A percentile compares a stretch with the other conserved stretches of the same genome.
These are phyloP conservation scores for Ganoderma boninense DNA, from an alignment of 1,284 basidiomycete species.

Conservation along the genomic window DNA sequence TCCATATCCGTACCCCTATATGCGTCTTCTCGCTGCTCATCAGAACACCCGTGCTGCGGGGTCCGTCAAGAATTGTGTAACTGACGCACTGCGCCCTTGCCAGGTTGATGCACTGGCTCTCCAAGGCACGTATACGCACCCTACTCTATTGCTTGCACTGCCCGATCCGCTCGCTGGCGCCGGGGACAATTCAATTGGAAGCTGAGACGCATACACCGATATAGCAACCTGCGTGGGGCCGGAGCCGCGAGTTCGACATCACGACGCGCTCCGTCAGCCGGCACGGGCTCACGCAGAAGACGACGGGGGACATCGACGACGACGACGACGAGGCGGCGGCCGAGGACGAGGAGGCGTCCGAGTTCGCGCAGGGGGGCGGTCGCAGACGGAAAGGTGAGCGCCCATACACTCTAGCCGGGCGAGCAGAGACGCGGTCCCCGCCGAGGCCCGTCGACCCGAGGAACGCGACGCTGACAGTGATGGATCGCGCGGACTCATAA, in stretches of 20 bases:
- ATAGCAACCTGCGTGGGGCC: slow-evolving; percentile 84
- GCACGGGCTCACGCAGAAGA: slow-evolving; percentile 67
- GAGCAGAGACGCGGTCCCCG: not conserved
- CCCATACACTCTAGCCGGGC: slow-evolving; percentile 3
- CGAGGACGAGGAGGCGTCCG: slow-evolving; percentile 60
- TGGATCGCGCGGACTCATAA: slow-evolving; percentile 3
- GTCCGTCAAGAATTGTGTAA: slow-evolving; percentile 1
- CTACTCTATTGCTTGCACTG: not conserved
- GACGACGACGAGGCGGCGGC: slow-evolving; percentile 79
- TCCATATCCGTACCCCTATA: not conserved
- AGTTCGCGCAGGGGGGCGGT: slow-evolving; percentile 65
- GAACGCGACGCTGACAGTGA: slow-evolving; percentile 8
- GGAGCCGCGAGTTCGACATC: slow-evolving; percentile 86
- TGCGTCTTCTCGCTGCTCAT: not conserved
- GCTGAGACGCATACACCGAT: slow-evolving; percentile 19
- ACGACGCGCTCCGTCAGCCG: slow-evolving; percentile 76
- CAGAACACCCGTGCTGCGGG: not conserved
- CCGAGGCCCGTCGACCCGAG: not conserved
- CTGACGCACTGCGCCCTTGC: slow-evolving; percentile 17
- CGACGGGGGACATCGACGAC: slow-evolving; percentile 77
- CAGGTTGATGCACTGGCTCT: slow-evolving; percentile 87
- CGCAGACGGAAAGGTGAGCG: slow-evolving; percentile 77
- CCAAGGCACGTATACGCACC: slow-evolving; percentile 59
- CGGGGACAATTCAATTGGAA: no score
- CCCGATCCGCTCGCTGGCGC: not conserved